Conservation (phyloP, 306 rosid species). For the Gastrolobium bilobum region DNA sequence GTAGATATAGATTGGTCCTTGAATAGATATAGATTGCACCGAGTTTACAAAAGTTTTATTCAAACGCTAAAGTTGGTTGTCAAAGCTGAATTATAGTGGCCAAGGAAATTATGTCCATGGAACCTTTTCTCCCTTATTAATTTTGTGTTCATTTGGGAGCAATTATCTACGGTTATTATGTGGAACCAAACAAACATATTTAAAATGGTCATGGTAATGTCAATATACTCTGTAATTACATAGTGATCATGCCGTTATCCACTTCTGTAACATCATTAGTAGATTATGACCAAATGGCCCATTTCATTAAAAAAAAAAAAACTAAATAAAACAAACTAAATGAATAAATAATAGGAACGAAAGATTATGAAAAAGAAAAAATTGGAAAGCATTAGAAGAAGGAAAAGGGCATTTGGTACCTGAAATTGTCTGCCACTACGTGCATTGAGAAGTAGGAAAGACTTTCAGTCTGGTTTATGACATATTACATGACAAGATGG, state of each 20-base stretch:
- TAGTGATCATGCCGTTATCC: slow-evolving; percentile 40
- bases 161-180: slow-evolving; percentile 19
- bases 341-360: background rate
- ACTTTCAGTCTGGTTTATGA: slow-evolving; percentile 33
- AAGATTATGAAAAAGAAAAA: background rate
- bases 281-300: background rate
- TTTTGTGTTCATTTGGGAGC: background rate
- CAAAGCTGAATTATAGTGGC: background rate
- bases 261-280: slow-evolving; percentile 9
- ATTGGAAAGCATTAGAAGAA: background rate
- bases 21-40: background rate
- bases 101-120: background rate
- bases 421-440: background rate
- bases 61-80: background rate
- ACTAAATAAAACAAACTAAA: background rate
- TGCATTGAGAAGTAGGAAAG: slow-evolving; percentile 29
- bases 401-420: background rate
- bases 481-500: slow-evolving; percentile 51
- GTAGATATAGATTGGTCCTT: too few species aligned
- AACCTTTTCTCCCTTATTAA: background rate
- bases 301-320: background rate
- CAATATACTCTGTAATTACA: slow-evolving; percentile 26
- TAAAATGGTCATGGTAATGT: background rate
- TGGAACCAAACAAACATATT: background rate
- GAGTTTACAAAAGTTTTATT: background rate